Evolutionary conservation across 768 basidiomycete species (phyloP).

Genomic region (Hericium alpestre): DNA sequence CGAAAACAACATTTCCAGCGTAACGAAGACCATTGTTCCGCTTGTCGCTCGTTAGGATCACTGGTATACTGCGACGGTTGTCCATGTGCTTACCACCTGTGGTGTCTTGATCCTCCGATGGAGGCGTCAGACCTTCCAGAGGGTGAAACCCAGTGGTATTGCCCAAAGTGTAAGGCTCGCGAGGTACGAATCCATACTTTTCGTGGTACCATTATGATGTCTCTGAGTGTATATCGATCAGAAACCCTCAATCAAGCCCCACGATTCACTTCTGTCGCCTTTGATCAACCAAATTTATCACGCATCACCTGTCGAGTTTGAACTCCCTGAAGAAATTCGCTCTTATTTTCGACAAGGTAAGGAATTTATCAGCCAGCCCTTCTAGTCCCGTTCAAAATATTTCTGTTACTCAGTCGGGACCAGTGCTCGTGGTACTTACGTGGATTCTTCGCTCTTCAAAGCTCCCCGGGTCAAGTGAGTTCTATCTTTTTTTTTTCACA

Average conservation of each 20-base stretch:
- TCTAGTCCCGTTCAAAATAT: conserved; percentile 1
- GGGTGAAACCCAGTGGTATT: conserved; percentile 63
- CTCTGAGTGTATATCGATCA: conserved; percentile 17
- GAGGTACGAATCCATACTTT: conserved; percentile 37
- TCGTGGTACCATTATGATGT: neutral
- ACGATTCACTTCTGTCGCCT: conserved; percentile 57
- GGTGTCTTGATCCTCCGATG: conserved; percentile 94
- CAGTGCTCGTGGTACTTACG: conserved; percentile 71
- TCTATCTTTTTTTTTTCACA: conserved; percentile 3
- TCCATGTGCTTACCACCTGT: conserved; percentile 89
- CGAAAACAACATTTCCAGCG: conserved; percentile 20
- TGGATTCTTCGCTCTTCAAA: conserved; percentile 69
- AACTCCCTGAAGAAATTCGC: conserved; percentile 78
- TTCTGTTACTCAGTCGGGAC: conserved; percentile 49
- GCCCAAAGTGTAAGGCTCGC: conserved; percentile 56
- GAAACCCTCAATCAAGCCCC: conserved; percentile 60
- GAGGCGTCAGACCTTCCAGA: conserved; percentile 80
- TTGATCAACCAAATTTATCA: conserved; percentile 61
- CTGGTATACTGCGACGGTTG: conserved; percentile 97
- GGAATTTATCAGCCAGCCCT: conserved; percentile 1
- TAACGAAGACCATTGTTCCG: conserved; percentile 81
- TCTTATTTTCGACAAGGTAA: conserved; percentile 80
- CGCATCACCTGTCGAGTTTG: conserved; percentile 70
- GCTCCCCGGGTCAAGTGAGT: conserved; percentile 76
- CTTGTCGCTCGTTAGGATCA: conserved; percentile 71